A percentile compares a stretch with the other conserved stretches of the same genome.
Conservation (phyloP, 192 early-diverging fungal genomes). For the Jimgerdemannia lactiflua region DNA sequence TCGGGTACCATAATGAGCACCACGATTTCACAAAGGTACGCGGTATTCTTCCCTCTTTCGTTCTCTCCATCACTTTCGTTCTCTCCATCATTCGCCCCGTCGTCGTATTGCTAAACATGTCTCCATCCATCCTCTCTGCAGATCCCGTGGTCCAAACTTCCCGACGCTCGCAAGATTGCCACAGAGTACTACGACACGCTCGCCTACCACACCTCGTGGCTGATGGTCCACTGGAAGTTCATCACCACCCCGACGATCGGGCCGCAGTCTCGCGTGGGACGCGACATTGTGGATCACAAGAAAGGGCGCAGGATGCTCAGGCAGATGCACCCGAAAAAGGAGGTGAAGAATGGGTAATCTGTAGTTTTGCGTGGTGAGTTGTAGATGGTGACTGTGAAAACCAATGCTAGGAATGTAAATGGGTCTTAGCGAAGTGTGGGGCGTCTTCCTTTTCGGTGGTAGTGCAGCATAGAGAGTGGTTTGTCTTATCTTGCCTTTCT, state of each 20-base stretch:
- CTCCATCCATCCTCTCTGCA: slow-evolving; percentile 14
- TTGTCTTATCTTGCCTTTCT: too few species aligned
- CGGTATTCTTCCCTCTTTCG: neutral
- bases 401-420: too few species aligned
- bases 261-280: slow-evolving; percentile 80
- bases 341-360: too few species aligned
- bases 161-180: slow-evolving; percentile 73
- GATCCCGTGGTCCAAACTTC: slow-evolving; percentile 87
- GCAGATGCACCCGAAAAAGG: too few species aligned
- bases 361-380: too few species aligned
- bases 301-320: slow-evolving; percentile 45
- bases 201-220: slow-evolving; percentile 84
- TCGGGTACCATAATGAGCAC: slow-evolving; percentile 98
- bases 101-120: neutral
- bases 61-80: neutral
- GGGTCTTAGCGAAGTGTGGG: too few species aligned
- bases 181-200: slow-evolving; percentile 89
- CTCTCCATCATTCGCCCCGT: slow-evolving; percentile 4
- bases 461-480: too few species aligned
- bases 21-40: slow-evolving; percentile 84
- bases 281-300: slow-evolving; percentile 68
- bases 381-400: too few species aligned
- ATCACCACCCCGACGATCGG: slow-evolving; percentile 69
- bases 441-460: too few species aligned
- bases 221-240: slow-evolving; percentile 80